These are phyloP conservation scores for Solanum clarkiae DNA, from an alignment of 257 asterid species.

Conservation along the genomic window DNA sequence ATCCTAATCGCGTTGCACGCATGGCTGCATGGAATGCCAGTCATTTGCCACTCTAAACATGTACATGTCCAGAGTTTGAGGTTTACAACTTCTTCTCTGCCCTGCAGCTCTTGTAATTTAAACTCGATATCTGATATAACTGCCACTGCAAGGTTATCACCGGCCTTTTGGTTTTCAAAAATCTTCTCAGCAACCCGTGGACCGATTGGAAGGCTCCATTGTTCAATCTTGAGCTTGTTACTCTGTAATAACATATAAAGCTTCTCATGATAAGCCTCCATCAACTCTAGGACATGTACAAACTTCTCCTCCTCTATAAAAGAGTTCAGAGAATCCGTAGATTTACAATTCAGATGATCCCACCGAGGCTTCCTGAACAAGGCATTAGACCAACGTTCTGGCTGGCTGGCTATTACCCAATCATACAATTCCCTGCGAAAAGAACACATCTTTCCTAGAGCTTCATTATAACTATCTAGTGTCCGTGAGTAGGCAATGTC, in stretches of 20 bases:
- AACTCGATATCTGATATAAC: not conserved
- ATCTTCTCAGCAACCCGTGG: not conserved
- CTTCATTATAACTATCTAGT: not conserved
- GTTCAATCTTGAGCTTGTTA: not conserved
- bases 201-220: not conserved
- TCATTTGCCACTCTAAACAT: conserved; percentile 7
- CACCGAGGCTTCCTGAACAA: not conserved
- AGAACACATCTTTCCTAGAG: not conserved
- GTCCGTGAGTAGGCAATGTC: conserved; percentile 4
- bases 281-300: not conserved
- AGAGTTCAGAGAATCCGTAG: conserved; percentile 3
- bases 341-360: conserved; percentile 7
- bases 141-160: not conserved
- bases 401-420: not conserved
- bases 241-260: not conserved
- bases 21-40: not conserved
- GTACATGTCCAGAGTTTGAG: not conserved
- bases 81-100: not conserved
- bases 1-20: not conserved
- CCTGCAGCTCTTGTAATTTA: not conserved
- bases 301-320: conserved; percentile 2
- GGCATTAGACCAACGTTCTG: conserved; percentile 7
- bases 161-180: not conserved
- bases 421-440: not conserved
- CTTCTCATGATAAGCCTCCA: conserved; percentile 2